Conservation (phyloP, 768 basidiomycete species). For the Boletus insuetus region DNA sequence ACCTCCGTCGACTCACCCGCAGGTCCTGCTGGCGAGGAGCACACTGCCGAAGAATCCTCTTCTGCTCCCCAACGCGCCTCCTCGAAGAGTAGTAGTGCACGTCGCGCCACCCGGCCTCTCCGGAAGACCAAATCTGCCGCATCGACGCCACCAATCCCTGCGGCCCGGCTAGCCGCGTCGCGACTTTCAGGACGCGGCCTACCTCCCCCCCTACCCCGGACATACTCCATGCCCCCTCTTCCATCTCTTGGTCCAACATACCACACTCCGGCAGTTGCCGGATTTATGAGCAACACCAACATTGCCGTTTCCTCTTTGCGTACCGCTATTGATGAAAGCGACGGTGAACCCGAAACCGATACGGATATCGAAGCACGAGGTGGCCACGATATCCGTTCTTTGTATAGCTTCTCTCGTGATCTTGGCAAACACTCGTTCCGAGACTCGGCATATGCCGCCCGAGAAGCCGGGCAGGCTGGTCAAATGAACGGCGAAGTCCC, state of each 20-base stretch:
- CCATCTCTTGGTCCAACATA: constrained; percentile 28
- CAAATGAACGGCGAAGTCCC: constrained; percentile 22
- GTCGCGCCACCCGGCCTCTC: constrained; percentile 31
- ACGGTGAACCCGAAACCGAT: constrained; percentile 33
- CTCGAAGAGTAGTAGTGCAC: constrained; percentile 20
- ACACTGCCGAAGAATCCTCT: constrained; percentile 16
- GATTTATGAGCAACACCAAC: constrained; percentile 36
- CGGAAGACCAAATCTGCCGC: constrained; percentile 37
- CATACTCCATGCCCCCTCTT: constrained; percentile 33
- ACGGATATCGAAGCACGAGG: constrained; percentile 31
- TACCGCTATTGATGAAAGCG: constrained; percentile 35
- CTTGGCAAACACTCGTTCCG: constrained; percentile 27
- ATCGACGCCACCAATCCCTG: constrained; percentile 34
- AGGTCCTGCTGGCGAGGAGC: constrained; percentile 27
- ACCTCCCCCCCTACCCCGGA: constrained; percentile 31
- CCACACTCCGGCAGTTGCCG: constrained; percentile 22
- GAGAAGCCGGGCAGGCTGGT: constrained; percentile 21
- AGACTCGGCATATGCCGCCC: constrained; percentile 22
- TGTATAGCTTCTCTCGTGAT: constrained; percentile 34
- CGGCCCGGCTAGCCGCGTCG: constrained; percentile 34
- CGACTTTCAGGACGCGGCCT: constrained; percentile 30
- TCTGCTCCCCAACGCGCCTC: constrained; percentile 24
- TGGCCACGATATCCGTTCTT: constrained; percentile 27
- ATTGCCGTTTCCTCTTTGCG: constrained; percentile 36
- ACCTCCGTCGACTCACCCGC: constrained; percentile 30